Evolutionary conservation across 257 asterid genomes (phyloP), one percentile per base, ranked within the genome.

Genomic region (Coffea eugenioides): DNA sequence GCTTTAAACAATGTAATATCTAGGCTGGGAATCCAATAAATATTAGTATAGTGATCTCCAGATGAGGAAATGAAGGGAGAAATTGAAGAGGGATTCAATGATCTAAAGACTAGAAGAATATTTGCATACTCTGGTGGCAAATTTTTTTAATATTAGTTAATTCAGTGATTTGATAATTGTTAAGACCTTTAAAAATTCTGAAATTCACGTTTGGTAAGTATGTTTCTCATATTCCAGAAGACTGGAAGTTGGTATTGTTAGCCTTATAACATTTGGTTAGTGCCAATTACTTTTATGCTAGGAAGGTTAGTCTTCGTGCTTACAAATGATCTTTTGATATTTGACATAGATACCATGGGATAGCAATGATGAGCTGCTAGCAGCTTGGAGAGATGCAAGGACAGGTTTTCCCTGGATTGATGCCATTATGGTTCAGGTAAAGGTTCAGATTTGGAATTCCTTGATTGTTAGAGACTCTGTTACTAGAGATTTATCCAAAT

Each of bases 401-500:
- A 95, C 98, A 45, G 97, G 99, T 78, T 95, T 87, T 89, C 99
- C 99, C 66, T 95, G 99, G 98, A 93, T 95, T 34, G 99, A 95
- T 85, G 96, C 99, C 84, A 95, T 92, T 82, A 95, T 95, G 99
- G 79, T 87, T 80, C 99, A 95, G 98, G 99, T 94, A 78, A 27
- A 75, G 85, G 75, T 80, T 12, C 72, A 59, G 64, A 46, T 76
- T 80, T 51, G 34, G 68, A 56, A 70, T 68, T 68, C 70, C 25
- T 77, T 77, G 31, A 71, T 71, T 45, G 75, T 78, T 46, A 56
- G 5, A 56, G 41, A 54, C 39, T 73, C 48, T 59, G 71, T 72
- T 80, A 15, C 65, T n/a, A 27, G 27, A 52, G 2, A 48, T 71
- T 81, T 77, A 18, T 16, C 62, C 59, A 36, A 77, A 6, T 57